Percentiles rank a stretch among this genome's conserved stretches.
Conservation (phyloP, 306 rosid genomes). For the Amphicarpaea edgeworthii region DNA sequence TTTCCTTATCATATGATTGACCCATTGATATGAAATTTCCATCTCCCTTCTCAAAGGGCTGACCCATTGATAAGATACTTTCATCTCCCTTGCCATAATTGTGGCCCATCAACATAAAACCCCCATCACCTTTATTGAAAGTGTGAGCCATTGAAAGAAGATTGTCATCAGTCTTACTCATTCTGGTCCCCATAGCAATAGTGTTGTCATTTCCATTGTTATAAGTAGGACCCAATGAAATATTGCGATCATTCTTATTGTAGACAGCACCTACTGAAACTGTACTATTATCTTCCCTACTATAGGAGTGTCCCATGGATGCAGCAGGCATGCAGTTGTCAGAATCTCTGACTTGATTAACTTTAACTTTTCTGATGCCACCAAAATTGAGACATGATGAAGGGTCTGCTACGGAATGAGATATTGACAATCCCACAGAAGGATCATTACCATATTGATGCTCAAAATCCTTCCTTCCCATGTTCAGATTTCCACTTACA, state of each 20-base stretch:
- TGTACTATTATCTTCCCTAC: constrained; percentile 58
- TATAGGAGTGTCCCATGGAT: constrained; percentile 65
- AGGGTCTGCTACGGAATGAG: constrained; percentile 69
- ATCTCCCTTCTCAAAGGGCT: constrained; percentile 69
- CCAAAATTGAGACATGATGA: constrained; percentile 77
- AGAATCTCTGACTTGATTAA: constrained; percentile 91
- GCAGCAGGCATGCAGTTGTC: constrained; percentile 61
- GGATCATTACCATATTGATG: constrained; percentile 67
- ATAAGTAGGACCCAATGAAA: constrained; percentile 67
- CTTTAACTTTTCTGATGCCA: constrained; percentile 90
- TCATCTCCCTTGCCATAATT: constrained; percentile 71
- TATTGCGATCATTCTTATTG: constrained; percentile 62
- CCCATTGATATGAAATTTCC: constrained; percentile 79
- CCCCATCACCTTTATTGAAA: constrained; percentile 71
- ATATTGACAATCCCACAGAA: constrained; percentile 73
- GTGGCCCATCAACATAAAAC: constrained; percentile 74
- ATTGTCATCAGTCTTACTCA: constrained; percentile 61
- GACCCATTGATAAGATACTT: constrained; percentile 69
- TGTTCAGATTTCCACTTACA: constrained; percentile 67
- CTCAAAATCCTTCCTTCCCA: constrained; percentile 73
- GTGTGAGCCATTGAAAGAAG: constrained; percentile 69
- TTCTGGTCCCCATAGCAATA: constrained; percentile 60
- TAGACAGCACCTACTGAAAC: constrained; percentile 59
- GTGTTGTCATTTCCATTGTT: constrained; percentile 54
- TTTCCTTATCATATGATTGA: constrained; percentile 78